Evolutionary conservation across 371 early-diverging fungal genomes (phyloP).

Genomic region (Mucor lusitanicus): DNA sequence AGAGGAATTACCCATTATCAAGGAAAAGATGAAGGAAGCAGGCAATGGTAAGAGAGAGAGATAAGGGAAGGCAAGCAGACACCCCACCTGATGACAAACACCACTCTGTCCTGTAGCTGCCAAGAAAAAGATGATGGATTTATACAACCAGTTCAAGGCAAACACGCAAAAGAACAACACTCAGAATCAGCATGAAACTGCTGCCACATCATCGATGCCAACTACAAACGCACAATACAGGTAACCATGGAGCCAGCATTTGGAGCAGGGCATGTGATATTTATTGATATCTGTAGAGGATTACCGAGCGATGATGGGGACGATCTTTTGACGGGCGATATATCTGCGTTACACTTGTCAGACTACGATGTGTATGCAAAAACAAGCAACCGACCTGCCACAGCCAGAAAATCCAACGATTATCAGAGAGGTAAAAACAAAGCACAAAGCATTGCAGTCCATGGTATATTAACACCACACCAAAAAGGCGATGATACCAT

Average conservation of each 20-base stretch:
- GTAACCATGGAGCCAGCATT: slow-evolving; percentile 3
- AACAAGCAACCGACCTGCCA: slow-evolving; percentile 18
- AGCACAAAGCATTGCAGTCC: not conserved
- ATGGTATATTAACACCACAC: not conserved
- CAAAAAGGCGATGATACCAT: slow-evolving; percentile 19
- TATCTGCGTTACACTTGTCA: slow-evolving; percentile 51
- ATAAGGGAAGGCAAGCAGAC: not conserved
- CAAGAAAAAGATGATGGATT: slow-evolving; percentile 51
- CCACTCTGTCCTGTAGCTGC: slow-evolving; percentile 29
- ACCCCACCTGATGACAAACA: not conserved
- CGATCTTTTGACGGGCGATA: slow-evolving; percentile 48
- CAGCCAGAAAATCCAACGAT: not conserved
- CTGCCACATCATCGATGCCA: slow-evolving; percentile 30
- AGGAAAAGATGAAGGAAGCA: slow-evolving; percentile 51
- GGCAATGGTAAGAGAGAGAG: slow-evolving; percentile 40
- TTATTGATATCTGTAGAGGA: slow-evolving; percentile 20
- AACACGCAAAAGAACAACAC: slow-evolving; percentile 24
- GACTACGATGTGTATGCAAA: slow-evolving; percentile 53
- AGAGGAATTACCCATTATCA: slow-evolving; percentile 53
- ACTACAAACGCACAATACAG: slow-evolving; percentile 49
- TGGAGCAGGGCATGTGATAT: not conserved
- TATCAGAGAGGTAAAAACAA: not conserved
- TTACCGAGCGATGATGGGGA: slow-evolving; percentile 49
- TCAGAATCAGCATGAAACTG: not conserved
- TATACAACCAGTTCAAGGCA: slow-evolving; percentile 47